Base-by-base conservation (phyloP, 192 early-diverging fungal genomes). In the Lobosporangium transversale region DNA sequence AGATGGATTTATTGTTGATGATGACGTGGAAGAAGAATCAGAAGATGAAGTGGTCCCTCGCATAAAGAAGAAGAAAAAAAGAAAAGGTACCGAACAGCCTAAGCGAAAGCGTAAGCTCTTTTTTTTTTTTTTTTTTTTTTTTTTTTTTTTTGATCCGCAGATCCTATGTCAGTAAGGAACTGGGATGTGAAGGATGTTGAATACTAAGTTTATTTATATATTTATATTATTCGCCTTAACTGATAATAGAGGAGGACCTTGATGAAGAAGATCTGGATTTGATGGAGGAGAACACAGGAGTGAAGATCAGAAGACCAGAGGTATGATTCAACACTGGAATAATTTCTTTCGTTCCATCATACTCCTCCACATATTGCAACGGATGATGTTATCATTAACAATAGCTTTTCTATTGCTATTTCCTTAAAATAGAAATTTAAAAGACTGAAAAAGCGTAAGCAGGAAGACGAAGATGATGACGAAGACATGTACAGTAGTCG, bases 211-310 rank as follows among this genome's bases (percentile, higher is more conserved):
- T n/a, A n/a, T n/a, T n/a, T n/a, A n/a, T n/a, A n/a, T n/a, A n/a
- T n/a, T n/a, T n/a, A n/a, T n/a, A n/a, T n/a, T n/a, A n/a, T n/a
- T n/a, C n/a, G n/a, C n/a, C n/a, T n/a, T n/a, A n/a, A n/a, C n/a
- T n/a, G n/a, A 50, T 23, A 21, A 79, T 58, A 63, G 92, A 94
- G 54, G 93, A 96, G 48, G 88, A 89, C 36, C 79, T 95, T 17
- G 93, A 95, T 26, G 96, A 96, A 18, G 98, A 99, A 58, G 98
- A 99, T 78, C 73, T 97, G 53, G 94, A 92, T 23, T 85, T 98
- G 29, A 85, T 99, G 30, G 90, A 90, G 33, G 96, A 96, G 64
- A 97, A 97, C 75, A 87, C 87, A 33, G 92, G 88, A 58, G 88
- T 84, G 45, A 87, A 88, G 80, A 79, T 71, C 58, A 66, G 58